Conservation (phyloP, 2,329 filamentous ascomycete species). For the Pseudopyrenochaeta lycopersici region DNA sequence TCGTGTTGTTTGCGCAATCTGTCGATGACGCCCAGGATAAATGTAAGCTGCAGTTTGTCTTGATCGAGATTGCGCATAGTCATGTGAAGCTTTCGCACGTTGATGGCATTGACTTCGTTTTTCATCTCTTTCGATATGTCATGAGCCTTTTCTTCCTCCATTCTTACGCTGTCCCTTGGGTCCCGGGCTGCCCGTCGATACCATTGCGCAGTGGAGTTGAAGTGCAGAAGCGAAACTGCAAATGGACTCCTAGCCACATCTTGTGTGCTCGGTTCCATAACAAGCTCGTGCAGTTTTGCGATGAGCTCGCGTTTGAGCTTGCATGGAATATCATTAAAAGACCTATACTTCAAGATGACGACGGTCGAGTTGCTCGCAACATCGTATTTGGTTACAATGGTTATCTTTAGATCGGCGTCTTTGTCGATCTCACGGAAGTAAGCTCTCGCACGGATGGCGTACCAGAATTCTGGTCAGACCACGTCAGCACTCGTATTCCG, state of each 20-base stretch:
- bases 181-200: conserved; percentile 13
- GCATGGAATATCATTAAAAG: conserved; percentile 13
- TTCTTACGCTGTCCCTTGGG: conserved; percentile 10
- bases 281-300: background rate
- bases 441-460: conserved; percentile 13
- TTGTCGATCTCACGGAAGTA: conserved; percentile 12
- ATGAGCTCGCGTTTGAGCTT: conserved; percentile 10
- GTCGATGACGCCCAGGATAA: conserved; percentile 12
- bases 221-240: conserved; percentile 7
- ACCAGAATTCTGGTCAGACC: conserved; percentile 10
- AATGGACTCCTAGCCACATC: conserved; percentile 8
- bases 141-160: conserved; percentile 11
- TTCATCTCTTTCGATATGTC: background rate
- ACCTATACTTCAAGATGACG: conserved; percentile 15
- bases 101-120: conserved; percentile 9
- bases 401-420: conserved; percentile 18
- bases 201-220: conserved; percentile 14
- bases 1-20: conserved; percentile 16
- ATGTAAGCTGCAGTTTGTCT: conserved; percentile 15
- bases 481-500: background rate
- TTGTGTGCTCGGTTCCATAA: background rate
- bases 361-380: conserved; percentile 6
- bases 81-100: conserved; percentile 7
- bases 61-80: conserved; percentile 16
- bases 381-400: conserved; percentile 9